phyloP scores from a whole-genome alignment of 768 basidiomycete genomes.

The Cyclocybe cylindracea region DNA sequence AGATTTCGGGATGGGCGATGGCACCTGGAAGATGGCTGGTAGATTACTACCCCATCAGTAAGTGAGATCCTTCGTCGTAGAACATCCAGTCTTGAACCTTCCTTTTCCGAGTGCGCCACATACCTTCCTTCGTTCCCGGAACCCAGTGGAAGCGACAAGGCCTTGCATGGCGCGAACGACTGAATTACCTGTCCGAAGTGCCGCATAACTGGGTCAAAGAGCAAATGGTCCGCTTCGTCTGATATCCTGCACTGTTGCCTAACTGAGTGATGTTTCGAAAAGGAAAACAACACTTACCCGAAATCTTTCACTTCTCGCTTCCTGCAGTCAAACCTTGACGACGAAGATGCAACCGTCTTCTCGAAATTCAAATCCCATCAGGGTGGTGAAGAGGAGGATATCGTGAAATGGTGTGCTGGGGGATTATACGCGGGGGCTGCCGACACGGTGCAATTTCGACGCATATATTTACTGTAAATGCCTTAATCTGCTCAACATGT shows the following conservation, averaged over 20 bases:
- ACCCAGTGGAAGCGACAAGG: conserved; percentile 49
- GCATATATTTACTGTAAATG: no score
- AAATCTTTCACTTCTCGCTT: conserved; percentile 47
- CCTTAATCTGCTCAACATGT: no score
- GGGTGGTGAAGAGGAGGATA: conserved; percentile 37
- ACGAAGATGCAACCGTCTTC: background rate
- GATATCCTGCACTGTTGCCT: background rate
- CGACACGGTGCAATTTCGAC: conserved; percentile 33
- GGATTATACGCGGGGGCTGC: conserved; percentile 49
- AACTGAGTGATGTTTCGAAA: background rate
- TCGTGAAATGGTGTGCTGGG: conserved; percentile 51
- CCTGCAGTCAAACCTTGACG: conserved; percentile 22
- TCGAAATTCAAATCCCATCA: conserved; percentile 1
- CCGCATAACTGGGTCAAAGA: conserved; percentile 47
- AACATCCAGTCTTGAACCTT: background rate
- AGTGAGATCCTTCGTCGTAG: conserved; percentile 6
- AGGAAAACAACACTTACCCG: conserved; percentile 31
- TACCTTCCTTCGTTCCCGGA: conserved; percentile 54
- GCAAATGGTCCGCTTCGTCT: conserved; percentile 34
- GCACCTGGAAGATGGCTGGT: conserved; percentile 46
- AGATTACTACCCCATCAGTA: conserved; percentile 42
- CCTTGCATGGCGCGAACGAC: conserved; percentile 37
- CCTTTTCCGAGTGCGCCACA: conserved; percentile 37
- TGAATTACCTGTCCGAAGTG: conserved; percentile 34
- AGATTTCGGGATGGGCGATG: conserved; percentile 40